Conservation (phyloP, 2,329 filamentous ascomycete species). For the Tolypocladium inflatum region DNA sequence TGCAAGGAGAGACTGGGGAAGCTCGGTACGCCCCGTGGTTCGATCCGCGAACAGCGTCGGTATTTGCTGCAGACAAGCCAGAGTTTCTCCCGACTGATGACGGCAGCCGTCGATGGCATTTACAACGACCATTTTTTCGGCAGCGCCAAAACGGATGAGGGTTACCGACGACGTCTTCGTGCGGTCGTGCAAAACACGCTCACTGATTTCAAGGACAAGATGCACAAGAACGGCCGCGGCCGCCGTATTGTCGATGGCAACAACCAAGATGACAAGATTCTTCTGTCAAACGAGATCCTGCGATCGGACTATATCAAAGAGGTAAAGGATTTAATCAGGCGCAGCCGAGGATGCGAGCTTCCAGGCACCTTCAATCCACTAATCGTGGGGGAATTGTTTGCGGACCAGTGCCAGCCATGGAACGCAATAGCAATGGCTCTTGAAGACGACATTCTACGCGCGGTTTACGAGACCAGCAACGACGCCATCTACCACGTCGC, state of each 20-base stretch:
- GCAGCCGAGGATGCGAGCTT: slow-evolving; percentile 36
- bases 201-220: slow-evolving; percentile 31
- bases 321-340: slow-evolving; percentile 11
- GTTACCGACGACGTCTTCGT: slow-evolving; percentile 36
- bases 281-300: neutral
- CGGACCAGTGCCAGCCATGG: slow-evolving; percentile 49
- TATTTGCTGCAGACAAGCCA: slow-evolving; percentile 37
- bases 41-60: slow-evolving; percentile 33
- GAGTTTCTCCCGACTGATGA: slow-evolving; percentile 32
- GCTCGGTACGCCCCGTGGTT: slow-evolving; percentile 39
- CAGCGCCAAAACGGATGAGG: slow-evolving; percentile 15
- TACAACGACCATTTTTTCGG: slow-evolving; percentile 45
- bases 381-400: slow-evolving; percentile 49
- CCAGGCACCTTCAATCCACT: slow-evolving; percentile 52
- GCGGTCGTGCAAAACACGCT: slow-evolving; percentile 39
- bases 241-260: slow-evolving; percentile 18
- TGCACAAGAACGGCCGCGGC: slow-evolving; percentile 31
- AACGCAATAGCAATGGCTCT: slow-evolving; percentile 24
- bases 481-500: slow-evolving; percentile 7
- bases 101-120: slow-evolving; percentile 36
- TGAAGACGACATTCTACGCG: slow-evolving; percentile 3
- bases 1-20: slow-evolving; percentile 28
- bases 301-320: slow-evolving; percentile 10
- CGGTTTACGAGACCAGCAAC: slow-evolving; percentile 3
- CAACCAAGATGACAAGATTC: neutral